Evolutionary conservation across 2,329 filamentous ascomycete genomes (phyloP), one percentile per base, ranked within the genome.

Genomic region (Exophiala lecanii-corni): DNA sequence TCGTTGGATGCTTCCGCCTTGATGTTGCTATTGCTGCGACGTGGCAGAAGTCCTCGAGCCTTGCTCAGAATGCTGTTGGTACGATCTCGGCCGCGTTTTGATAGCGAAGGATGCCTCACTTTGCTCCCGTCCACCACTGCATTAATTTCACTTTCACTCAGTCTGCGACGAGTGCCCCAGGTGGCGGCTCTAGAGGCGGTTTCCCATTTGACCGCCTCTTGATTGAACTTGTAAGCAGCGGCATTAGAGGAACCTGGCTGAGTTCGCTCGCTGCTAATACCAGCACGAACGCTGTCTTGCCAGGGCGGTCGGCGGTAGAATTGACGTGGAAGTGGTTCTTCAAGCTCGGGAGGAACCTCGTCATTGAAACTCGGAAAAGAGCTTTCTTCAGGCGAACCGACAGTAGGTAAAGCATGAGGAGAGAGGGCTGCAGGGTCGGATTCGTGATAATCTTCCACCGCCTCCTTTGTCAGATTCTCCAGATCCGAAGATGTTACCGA

Each of bases 101-200:
- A 51, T 56, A 64, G 40, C 7, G 62, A 71, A 54, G 61, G 58
- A 41, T 61, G 60, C 35, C 70, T 70, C 5, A 66, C 61, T 17
- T 65, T 61, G 38, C 50, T 47, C 12, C 65, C 64, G 34, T 66
- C 65, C 15, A 74, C 59, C 60, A 62, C 68, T 58, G 57, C 65
- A 13, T 69, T 68, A 39, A 75, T 60, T 45, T 79, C 76, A 12
- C 69, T 69, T 41, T 76, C 72, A 54, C 70, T 68, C 25, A 73
- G 59, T 39, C 69, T 63, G 17, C 64, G 62, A 26, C 55, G 34
- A 19, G 74, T 76, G 16, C 74, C 74, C 58, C 75, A 69, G 7
- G 76, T 79, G 13, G 75, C 76, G 34, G 70, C 66, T 35, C 75
- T 67, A 10, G 76, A 79, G 33, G 70, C 66, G 6, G 69, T 70